Base-by-base conservation (phyloP, 768 basidiomycete genomes). In the Rubroboletus pulcherrimus region DNA sequence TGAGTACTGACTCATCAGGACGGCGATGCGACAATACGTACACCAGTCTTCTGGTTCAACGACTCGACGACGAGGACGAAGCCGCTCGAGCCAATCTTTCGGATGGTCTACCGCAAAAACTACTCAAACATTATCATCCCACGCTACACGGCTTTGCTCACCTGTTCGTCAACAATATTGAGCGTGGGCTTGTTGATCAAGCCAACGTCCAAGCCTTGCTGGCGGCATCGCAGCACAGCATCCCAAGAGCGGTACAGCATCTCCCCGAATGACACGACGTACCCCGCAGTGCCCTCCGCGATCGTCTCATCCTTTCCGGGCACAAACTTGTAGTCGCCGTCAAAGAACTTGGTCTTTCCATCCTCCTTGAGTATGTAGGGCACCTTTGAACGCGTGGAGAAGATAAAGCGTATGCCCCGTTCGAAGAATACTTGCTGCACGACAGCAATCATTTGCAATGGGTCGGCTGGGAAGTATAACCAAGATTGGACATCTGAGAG, bases 381-480 rank as follows among this genome's bases (percentile, higher is more conserved):
- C 4, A 93, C 89, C 72, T 94, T 94, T 33, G 92, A 83, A 40
- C 92, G 88, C 5, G 92, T 93, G 6, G 90, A 93, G 74, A 93
- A 93, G 63, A 94, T 74, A 71, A 93, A 93, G 55, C 92, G 87
- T 12, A 93, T 41, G 21, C 92, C 91, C 40, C 81, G 81, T 56
- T 91, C 81, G 72, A 92, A 93, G 78, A 94, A 92, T 30, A 93
- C 88, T 19, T 78, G 78, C 60, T 86, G 73, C 63, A 94, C 77
- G 65, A 92, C 73, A 33, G 88, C 87, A 45, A 79, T 67, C 91
- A 93, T 93, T 69, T 93, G 91, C 38, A 81, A 71, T 5, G 87
- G 73, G 64, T 94, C 91, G 5, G 90, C 92, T 21, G 92, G 90
- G 86, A 93, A 93, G 75, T 93, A 94, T 31, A 94, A 76, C 75